phyloP scores from a whole-genome alignment of 75 land plant species.

The Larix kaempferi region DNA sequence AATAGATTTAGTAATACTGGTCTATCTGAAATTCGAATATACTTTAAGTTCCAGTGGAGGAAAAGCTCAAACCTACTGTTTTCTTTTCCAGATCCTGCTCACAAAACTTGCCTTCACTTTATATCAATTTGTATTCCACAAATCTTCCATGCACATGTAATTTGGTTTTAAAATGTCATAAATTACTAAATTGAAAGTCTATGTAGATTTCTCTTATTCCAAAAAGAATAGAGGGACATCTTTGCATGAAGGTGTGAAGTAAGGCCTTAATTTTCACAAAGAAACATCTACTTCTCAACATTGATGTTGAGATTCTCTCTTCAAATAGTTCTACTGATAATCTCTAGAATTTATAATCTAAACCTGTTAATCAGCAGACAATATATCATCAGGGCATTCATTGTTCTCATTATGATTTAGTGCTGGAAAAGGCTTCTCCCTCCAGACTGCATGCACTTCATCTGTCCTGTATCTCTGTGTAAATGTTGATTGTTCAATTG shows the following conservation, averaged over 20 bases:
- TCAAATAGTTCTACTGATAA: background rate
- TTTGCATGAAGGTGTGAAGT: background rate
- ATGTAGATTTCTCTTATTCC: background rate
- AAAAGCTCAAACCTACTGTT: background rate
- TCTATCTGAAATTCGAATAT: background rate
- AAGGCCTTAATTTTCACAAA: background rate
- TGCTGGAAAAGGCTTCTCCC: slow-evolving; percentile 29
- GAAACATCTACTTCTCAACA: background rate
- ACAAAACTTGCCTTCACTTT: background rate
- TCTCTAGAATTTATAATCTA: background rate
- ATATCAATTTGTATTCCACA: background rate
- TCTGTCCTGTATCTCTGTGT: slow-evolving; percentile 96
- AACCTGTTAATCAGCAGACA: background rate
- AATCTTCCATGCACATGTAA: background rate
- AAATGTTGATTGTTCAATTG: slow-evolving; percentile 80
- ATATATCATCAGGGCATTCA: background rate
- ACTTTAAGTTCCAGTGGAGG: background rate
- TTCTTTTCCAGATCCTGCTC: background rate
- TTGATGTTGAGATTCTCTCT: background rate
- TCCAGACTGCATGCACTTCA: slow-evolving; percentile 93
- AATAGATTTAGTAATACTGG: no score
- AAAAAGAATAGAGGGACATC: background rate
- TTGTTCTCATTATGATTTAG: slow-evolving; percentile 8
- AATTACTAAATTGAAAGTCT: background rate
- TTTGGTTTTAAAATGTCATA: background rate